A percentile compares a stretch with the other conserved stretches of the same genome.
These are phyloP conservation scores for Talaromyces sp. DNA, from an alignment of 2,329 filamentous ascomycete species.

Conservation along the genomic window DNA sequence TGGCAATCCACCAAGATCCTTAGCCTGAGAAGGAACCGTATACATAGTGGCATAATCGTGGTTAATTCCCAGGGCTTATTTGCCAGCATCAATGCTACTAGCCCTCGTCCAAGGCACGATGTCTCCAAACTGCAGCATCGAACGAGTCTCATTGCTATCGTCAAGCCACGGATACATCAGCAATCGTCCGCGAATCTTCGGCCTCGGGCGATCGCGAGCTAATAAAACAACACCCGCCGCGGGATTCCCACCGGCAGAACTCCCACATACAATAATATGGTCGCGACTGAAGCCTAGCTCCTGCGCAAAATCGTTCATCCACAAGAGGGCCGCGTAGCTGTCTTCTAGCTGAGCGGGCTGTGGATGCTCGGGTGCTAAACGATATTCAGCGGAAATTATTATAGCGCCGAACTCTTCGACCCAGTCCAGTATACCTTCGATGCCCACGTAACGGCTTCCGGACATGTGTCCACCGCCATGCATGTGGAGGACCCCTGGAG, in stretches of 20 bases:
- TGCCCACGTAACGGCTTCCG: constrained; percentile 65
- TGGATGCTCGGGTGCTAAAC: constrained; percentile 66
- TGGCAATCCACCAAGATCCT: constrained; percentile 7
- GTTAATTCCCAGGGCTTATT: constrained; percentile 2
- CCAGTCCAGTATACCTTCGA: constrained; percentile 61
- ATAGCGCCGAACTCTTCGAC: constrained; percentile 57
- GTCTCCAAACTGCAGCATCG: constrained; percentile 13
- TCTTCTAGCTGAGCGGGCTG: constrained; percentile 69
- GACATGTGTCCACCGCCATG: constrained; percentile 70
- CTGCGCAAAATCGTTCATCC: constrained; percentile 59
- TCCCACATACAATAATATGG: constrained; percentile 63
- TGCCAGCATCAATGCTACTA: constrained; percentile 4
- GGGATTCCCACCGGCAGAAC: constrained; percentile 62
- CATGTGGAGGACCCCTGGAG: constrained; percentile 64
- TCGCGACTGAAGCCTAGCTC: constrained; percentile 61
- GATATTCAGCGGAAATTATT: constrained; percentile 67
- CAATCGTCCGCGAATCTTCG: constrained; percentile 19
- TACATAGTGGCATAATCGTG: constrained; percentile 2
- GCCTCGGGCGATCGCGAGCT: constrained; percentile 19
- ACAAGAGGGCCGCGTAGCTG: constrained; percentile 65
- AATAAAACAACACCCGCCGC: constrained; percentile 27
- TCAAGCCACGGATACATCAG: constrained; percentile 23
- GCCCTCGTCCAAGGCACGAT: constrained; percentile 1
- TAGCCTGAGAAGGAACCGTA: constrained; percentile 6
- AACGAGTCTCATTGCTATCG: constrained; percentile 10